These are phyloP conservation scores for Bullera alba DNA, from an alignment of 768 basidiomycete genomes.

Conservation along the genomic window DNA sequence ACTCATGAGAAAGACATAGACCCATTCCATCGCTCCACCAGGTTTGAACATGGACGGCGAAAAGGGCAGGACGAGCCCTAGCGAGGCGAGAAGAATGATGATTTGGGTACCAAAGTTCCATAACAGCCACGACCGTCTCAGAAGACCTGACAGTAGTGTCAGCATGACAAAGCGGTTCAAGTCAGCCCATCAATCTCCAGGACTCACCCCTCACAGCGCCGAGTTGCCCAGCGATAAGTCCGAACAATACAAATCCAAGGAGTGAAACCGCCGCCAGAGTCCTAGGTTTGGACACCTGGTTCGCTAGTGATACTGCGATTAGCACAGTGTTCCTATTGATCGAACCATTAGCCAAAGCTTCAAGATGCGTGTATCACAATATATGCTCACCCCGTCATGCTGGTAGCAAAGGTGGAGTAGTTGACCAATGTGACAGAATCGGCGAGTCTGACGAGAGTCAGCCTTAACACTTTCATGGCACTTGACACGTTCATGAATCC, in stretches of 20 bases:
- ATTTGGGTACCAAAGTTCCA: conserved; percentile 11
- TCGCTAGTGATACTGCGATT: conserved; percentile 9
- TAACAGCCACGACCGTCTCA: conserved; percentile 13
- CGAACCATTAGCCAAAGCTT: background rate
- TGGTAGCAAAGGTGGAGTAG: conserved; percentile 25
- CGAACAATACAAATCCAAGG: conserved; percentile 11
- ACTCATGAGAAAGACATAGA: conserved; percentile 16
- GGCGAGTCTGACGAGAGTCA: conserved; percentile 8
- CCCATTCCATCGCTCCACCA: conserved; percentile 9
- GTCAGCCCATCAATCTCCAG: background rate
- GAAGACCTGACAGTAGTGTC: conserved; percentile 13
- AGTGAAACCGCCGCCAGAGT: conserved; percentile 13
- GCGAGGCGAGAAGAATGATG: background rate
- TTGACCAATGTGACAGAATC: conserved; percentile 13
- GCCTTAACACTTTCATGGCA: background rate
- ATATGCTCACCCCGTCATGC: conserved; percentile 18
- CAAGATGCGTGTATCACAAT: background rate
- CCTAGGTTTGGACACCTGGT: conserved; percentile 2
- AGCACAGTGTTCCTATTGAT: conserved; percentile 16
- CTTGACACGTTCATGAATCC: background rate
- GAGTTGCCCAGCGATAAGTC: conserved; percentile 21
- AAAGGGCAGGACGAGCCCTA: background rate
- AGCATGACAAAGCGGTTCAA: background rate
- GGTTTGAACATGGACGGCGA: background rate
- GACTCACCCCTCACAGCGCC: conserved; percentile 13